A percentile compares a stretch with the other conserved stretches of the same genome.
phyloP scores from a whole-genome alignment of 345 rosid species.

The Ceriops tagal region DNA sequence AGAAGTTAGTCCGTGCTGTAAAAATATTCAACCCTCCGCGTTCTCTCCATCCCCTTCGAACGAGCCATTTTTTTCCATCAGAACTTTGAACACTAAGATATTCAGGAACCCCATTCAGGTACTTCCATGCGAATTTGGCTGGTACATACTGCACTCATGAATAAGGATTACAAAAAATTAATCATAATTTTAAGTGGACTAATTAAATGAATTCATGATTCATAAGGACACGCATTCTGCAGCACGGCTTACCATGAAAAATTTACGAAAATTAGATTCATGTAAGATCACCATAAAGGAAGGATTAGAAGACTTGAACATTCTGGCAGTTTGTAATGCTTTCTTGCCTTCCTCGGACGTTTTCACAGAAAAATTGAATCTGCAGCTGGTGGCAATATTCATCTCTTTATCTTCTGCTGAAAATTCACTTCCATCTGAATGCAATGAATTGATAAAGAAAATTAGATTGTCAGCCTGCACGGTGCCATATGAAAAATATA shows the following conservation, averaged over 20 bases:
- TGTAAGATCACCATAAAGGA: slow-evolving; percentile 1
- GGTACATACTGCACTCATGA: slow-evolving; percentile 13
- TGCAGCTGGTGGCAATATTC: too few species aligned
- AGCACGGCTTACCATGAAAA: neutral
- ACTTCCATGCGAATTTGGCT: neutral
- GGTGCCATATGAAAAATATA: too few species aligned
- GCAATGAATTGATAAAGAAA: too few species aligned
- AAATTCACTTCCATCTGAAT: too few species aligned
- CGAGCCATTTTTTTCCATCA: slow-evolving; percentile 8
- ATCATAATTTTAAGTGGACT: neutral
- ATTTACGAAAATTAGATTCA: neutral
- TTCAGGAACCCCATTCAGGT: neutral
- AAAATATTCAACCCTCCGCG: neutral
- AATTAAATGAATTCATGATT: neutral
- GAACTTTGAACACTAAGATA: slow-evolving; percentile 3
- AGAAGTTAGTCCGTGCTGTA: neutral
- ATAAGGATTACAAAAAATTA: neutral
- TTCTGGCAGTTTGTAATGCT: neutral
- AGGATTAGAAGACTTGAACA: neutral
- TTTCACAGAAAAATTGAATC: too few species aligned
- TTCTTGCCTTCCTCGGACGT: neutral
- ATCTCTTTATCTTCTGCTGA: too few species aligned
- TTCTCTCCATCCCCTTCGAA: neutral
- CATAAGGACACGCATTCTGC: neutral
- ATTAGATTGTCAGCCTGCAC: too few species aligned